These are phyloP conservation scores for Entophlyctis luteolus DNA, from an alignment of 192 early-diverging fungal genomes.

Conservation along the genomic window DNA sequence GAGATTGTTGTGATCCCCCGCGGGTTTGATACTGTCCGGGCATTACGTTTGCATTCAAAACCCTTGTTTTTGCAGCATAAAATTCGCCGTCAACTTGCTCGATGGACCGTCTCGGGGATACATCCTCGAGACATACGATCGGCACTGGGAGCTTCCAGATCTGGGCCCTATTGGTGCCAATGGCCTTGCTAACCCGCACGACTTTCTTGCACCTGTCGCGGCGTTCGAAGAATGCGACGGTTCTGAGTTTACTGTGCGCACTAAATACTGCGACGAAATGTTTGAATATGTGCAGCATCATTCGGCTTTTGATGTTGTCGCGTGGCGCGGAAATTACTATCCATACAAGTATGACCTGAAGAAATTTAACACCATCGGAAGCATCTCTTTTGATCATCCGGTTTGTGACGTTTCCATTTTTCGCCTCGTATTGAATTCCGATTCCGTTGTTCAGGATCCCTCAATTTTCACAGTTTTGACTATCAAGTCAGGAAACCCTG, in stretches of 20 bases:
- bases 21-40: conserved; percentile 44
- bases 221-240: conserved; percentile 65
- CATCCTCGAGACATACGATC: conserved; percentile 82
- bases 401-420: conserved; percentile 37
- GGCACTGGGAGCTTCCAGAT: conserved; percentile 92
- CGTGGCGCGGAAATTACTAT: conserved; percentile 95
- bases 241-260: conserved; percentile 60
- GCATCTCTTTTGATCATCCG: conserved; percentile 85
- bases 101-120: conserved; percentile 87
- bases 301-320: conserved; percentile 92
- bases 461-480: conserved; percentile 96
- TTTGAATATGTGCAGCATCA: conserved; percentile 63
- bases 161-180: conserved; percentile 95
- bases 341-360: conserved; percentile 90
- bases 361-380: conserved; percentile 79
- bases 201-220: conserved; percentile 87
- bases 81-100: conserved; percentile 73
- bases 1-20: conserved; percentile 93
- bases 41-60: too few relatives aligned
- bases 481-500: conserved; percentile 78
- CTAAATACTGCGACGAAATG: conserved; percentile 80
- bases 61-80: too few relatives aligned
- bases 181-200: conserved; percentile 89
- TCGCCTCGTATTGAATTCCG: conserved; percentile 17
- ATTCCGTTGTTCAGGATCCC: conserved; percentile 65